Evolutionary conservation across 2,329 filamentous ascomycete species (phyloP).

Genomic region (Rhynchosporium agropyri): DNA sequence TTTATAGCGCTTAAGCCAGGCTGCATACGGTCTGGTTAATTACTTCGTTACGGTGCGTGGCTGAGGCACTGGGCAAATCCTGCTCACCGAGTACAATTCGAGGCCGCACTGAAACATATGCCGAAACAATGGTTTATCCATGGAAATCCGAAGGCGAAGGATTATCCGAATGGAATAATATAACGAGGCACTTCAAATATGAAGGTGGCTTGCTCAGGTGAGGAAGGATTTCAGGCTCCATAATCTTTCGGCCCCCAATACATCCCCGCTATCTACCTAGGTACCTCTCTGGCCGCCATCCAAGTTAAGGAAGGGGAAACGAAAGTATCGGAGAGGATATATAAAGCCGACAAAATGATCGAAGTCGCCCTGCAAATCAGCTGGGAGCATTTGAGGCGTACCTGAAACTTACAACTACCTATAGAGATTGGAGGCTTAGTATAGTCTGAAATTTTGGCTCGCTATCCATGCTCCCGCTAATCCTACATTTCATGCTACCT

Average conservation of each 20-base stretch:
- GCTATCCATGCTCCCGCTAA: too few relatives aligned
- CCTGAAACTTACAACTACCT: too few relatives aligned
- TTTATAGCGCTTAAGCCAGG: too few relatives aligned
- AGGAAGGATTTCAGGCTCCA: not conserved
- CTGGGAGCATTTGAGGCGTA: too few relatives aligned
- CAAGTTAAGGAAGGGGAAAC: not conserved
- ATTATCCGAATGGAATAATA: not conserved
- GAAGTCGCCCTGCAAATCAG: too few relatives aligned
- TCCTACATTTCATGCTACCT: too few relatives aligned
- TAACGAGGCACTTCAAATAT: not conserved
- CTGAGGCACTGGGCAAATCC: too few relatives aligned
- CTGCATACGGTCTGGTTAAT: too few relatives aligned
- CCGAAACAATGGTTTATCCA: not conserved
- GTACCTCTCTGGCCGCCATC: not conserved
- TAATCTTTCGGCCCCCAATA: constrained; percentile 2
- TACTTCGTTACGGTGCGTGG: too few relatives aligned
- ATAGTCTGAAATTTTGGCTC: too few relatives aligned
- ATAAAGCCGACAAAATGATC: not conserved
- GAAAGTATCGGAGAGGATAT: not conserved
- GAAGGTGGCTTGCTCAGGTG: not conserved
- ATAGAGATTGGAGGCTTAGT: not conserved
- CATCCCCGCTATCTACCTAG: not conserved
- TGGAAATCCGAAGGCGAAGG: not conserved
- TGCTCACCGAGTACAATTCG: not conserved
- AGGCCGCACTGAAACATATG: not conserved